phyloP scores from a whole-genome alignment of 495 filamentous ascomycete genomes.

The Xylaria palmicola region DNA sequence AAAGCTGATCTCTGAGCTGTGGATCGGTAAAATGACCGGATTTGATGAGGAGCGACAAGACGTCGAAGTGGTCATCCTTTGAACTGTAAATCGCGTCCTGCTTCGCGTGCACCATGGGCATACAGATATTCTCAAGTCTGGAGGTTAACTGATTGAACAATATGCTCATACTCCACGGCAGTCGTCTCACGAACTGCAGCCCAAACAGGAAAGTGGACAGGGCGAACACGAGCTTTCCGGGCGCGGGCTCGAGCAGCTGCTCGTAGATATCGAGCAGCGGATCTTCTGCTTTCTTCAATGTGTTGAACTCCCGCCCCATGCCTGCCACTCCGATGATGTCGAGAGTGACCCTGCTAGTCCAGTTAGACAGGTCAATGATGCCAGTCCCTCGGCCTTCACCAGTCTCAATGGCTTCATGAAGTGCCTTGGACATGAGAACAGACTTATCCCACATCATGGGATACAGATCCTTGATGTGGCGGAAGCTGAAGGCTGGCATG shows the following conservation, averaged over 20 bases:
- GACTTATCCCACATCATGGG: slow-evolving; percentile 71
- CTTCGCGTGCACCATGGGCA: slow-evolving; percentile 60
- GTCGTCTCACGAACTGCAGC: slow-evolving; percentile 38
- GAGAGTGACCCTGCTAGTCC: slow-evolving; percentile 65
- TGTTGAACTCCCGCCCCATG: slow-evolving; percentile 68
- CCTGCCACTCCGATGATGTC: slow-evolving; percentile 75
- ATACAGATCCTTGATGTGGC: slow-evolving; percentile 75
- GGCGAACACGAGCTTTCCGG: slow-evolving; percentile 35
- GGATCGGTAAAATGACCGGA: slow-evolving; percentile 68
- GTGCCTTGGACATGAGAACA: slow-evolving; percentile 27
- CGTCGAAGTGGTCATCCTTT: slow-evolving; percentile 57
- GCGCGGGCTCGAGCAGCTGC: slow-evolving; percentile 44
- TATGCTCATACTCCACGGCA: slow-evolving; percentile 62
- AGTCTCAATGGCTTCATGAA: slow-evolving; percentile 34
- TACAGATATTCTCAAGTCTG: slow-evolving; percentile 55
- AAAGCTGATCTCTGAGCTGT: slow-evolving; percentile 76
- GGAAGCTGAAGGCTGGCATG: slow-evolving; percentile 71
- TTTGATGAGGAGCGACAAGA: slow-evolving; percentile 71
- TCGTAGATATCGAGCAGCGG: slow-evolving; percentile 62
- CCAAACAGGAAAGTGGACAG: slow-evolving; percentile 45
- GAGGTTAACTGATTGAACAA: slow-evolving; percentile 49
- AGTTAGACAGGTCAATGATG: slow-evolving; percentile 58
- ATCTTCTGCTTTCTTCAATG: slow-evolving; percentile 57
- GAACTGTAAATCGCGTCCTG: slow-evolving; percentile 52
- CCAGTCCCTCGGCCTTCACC: slow-evolving; percentile 35